Evolutionary conservation across 352 stramenopile species (phyloP).

Genomic region (Pythium scleroteichum): DNA sequence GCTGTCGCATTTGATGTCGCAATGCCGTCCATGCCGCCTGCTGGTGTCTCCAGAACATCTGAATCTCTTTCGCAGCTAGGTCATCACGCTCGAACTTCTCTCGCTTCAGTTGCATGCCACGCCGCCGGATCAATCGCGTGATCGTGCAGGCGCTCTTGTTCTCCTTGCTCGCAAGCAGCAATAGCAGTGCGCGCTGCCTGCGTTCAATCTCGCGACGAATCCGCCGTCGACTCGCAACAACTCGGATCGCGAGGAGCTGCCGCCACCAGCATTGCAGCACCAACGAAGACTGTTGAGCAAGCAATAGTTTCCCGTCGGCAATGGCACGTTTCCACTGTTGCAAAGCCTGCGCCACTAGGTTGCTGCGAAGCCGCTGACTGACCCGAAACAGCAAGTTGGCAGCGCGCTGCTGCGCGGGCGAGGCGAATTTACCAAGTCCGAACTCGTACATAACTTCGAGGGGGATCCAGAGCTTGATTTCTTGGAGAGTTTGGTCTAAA

Average conservation of each 20-base stretch:
- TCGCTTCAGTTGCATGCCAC: constrained; percentile 4
- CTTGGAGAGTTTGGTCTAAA: constrained; percentile 43
- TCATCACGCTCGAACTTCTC: constrained; percentile 15
- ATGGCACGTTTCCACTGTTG: constrained; percentile 44
- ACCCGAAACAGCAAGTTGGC: constrained; percentile 46
- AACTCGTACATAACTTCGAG: constrained; percentile 69
- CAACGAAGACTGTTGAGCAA: constrained; percentile 11
- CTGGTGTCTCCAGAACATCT: constrained; percentile 53
- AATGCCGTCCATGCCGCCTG: constrained; percentile 50
- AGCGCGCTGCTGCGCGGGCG: constrained; percentile 59
- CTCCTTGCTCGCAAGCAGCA: constrained; percentile 43
- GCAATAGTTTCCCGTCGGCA: constrained; percentile 20
- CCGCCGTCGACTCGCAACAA: constrained; percentile 28
- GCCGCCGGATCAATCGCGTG: constrained; percentile 40
- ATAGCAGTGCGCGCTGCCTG: constrained; percentile 46
- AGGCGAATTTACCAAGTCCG: constrained; percentile 60
- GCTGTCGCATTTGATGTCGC: constrained; percentile 38
- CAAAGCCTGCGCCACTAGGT: constrained; percentile 45
- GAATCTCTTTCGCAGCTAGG: constrained; percentile 37
- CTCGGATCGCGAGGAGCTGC: constrained; percentile 33
- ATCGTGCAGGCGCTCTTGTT: constrained; percentile 49
- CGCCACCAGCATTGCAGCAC: constrained; percentile 69
- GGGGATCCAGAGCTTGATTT: constrained; percentile 60
- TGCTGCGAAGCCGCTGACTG: constrained; percentile 40
- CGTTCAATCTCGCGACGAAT: constrained; percentile 42